phyloP scores from a whole-genome alignment of 2,329 filamentous ascomycete species.

The Byssoonygena ceratinophila region DNA sequence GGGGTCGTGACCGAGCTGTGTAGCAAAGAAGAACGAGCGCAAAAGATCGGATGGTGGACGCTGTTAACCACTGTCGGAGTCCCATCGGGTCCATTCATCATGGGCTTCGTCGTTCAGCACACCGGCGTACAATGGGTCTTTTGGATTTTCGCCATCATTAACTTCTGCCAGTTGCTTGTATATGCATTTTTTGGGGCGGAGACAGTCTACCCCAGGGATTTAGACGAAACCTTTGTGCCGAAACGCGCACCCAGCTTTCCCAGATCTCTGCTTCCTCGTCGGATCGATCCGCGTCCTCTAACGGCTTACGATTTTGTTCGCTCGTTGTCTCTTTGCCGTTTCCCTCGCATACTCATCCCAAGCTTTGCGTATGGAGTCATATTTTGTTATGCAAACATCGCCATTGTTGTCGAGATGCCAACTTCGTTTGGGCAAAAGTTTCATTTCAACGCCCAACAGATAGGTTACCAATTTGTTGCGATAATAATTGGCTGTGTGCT shows the following conservation, averaged over 20 bases:
- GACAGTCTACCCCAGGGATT: constrained; percentile 38
- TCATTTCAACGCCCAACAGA: constrained; percentile 26
- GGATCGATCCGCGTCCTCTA: constrained; percentile 13
- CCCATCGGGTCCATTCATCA: constrained; percentile 24
- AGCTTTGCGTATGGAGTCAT: constrained; percentile 42
- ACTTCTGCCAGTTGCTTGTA: constrained; percentile 46
- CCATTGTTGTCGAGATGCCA: constrained; percentile 50
- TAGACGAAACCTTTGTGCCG: constrained; percentile 24
- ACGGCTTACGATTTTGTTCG: constrained; percentile 40
- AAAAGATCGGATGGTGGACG: constrained; percentile 44
- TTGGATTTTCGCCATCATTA: constrained; percentile 48
- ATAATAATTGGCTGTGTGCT: constrained; percentile 48
- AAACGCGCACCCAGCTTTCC: constrained; percentile 38
- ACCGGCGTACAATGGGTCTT: constrained; percentile 51
- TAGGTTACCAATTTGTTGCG: constrained; percentile 47
- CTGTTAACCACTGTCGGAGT: constrained; percentile 34
- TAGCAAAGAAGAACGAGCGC: constrained; percentile 44
- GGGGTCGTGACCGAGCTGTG: constrained; percentile 42
- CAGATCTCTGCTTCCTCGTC: constrained; percentile 37
- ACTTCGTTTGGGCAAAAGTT: constrained; percentile 48
- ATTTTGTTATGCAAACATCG: constrained; percentile 36
- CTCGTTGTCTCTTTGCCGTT: constrained; percentile 38
- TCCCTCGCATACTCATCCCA: constrained; percentile 43
- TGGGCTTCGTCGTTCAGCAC: constrained; percentile 40
- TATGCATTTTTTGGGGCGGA: constrained; percentile 49